Base-by-base conservation (phyloP, 176 grass and related monocot species). In the Phoenix roebelenii region DNA sequence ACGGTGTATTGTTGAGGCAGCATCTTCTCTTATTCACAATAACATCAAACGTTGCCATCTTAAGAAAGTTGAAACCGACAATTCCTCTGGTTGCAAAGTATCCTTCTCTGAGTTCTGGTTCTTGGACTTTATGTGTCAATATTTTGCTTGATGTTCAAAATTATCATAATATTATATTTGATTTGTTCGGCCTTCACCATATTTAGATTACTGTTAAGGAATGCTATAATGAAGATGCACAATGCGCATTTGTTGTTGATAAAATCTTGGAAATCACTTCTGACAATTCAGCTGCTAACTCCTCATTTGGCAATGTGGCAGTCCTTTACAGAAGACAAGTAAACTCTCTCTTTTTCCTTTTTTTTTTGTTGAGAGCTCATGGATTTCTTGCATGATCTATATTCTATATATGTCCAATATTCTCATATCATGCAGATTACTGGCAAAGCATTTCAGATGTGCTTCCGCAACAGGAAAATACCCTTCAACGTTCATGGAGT, bases 401-500 rank as follows among this genome's bases (percentile, higher is more conserved):
- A 44, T 10, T 44, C 10, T 44, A 44, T 44, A 44, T 44, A 44
- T 44, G 48, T 16, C 2, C 9, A 64, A 28, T 86, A 51, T 76
- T 15, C 68, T 68, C 56, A 15, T 66, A 62, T 63, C 32, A 76
- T 25, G 50, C 68, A 90, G 91, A 67, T 96, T 65, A 84, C 91
- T 80, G 91, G 91, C n/a, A 96, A 90, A 87, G 51, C 78, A n/a
- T 96, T 96, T 63, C 91, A 96, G 73, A 61, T 70, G 51, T 77
- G 74, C 28, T 96, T 96, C 58, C 91, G 86, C 59, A 83, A 96
- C 68, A 85, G 91, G 72, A 96, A 90, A 87, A 96, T 96, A 77
- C 91, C 86, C 57, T 96, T 96, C 72, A 96, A 96, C 66, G 16
- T 86, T 66, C 91, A 96, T 67, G 91, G 91, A 54, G 91, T 90